A percentile compares a stretch with the other conserved stretches of the same genome.
These are phyloP conservation scores for Aspergillus sp. DNA, from an alignment of 2,329 filamentous ascomycete species.

Conservation along the genomic window DNA sequence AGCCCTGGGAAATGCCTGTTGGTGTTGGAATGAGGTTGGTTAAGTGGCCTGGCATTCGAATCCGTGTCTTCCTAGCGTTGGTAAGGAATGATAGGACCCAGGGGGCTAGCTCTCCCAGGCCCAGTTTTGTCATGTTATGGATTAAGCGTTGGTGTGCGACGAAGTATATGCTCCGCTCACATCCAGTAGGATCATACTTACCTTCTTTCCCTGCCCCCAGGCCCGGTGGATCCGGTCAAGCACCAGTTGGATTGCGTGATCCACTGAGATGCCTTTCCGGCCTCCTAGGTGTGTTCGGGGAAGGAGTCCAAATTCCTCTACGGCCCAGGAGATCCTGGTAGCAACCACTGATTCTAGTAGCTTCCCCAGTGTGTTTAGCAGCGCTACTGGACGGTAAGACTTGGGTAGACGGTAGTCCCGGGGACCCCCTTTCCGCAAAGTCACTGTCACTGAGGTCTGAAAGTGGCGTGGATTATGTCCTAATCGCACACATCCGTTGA, in stretches of 20 bases:
- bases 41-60: slow-evolving; percentile 1
- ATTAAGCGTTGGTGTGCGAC: slow-evolving; percentile 6
- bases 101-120: neutral
- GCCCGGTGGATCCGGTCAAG: slow-evolving; percentile 2
- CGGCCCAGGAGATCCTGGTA: neutral
- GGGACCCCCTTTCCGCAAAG: slow-evolving; percentile 1
- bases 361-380: slow-evolving; percentile 11
- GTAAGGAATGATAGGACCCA: slow-evolving; percentile 5
- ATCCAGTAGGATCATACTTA: slow-evolving; percentile 8
- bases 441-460: slow-evolving; percentile 1
- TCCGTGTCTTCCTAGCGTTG: neutral
- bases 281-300: slow-evolving; percentile 6
- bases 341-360: slow-evolving; percentile 7
- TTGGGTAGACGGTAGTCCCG: slow-evolving; percentile 8
- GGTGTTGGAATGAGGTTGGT: neutral
- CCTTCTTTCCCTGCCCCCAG: neutral
- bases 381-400: slow-evolving; percentile 9
- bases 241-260: slow-evolving; percentile 10
- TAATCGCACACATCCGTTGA: slow-evolving; percentile 1
- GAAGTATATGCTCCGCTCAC: slow-evolving; percentile 9
- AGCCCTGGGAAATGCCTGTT: slow-evolving; percentile 1
- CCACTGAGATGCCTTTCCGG: slow-evolving; percentile 6
- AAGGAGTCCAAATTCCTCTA: slow-evolving; percentile 5
- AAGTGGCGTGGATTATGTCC: slow-evolving; percentile 5
- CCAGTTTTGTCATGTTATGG: slow-evolving; percentile 3